Conservation (phyloP, 2,329 filamentous ascomycete genomes). For the Lojkania enalia region DNA sequence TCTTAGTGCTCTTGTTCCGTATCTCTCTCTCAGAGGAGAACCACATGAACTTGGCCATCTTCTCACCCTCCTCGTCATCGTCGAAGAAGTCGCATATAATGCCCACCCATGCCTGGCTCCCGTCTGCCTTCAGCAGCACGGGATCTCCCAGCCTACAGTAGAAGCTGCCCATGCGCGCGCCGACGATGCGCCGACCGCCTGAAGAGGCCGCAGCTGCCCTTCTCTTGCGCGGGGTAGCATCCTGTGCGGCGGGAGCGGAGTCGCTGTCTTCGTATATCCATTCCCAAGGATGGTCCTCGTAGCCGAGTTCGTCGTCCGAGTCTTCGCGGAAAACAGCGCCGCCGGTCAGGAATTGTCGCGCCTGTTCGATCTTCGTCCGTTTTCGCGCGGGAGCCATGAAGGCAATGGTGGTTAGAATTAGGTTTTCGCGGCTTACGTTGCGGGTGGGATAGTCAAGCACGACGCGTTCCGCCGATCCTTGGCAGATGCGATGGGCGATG, state of each 20-base stretch:
- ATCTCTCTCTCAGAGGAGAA: slow-evolving; percentile 92
- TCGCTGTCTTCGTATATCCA: slow-evolving; percentile 57
- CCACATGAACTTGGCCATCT: slow-evolving; percentile 91
- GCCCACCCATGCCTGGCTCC: slow-evolving; percentile 89
- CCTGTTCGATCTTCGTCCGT: slow-evolving; percentile 50
- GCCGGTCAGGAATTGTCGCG: slow-evolving; percentile 56
- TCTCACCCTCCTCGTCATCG: slow-evolving; percentile 63
- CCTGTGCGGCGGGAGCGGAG: slow-evolving; percentile 20
- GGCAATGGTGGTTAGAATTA: slow-evolving; percentile 21
- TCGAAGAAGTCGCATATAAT: slow-evolving; percentile 83
- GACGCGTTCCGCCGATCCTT: slow-evolving; percentile 37
- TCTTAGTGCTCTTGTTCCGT: slow-evolving; percentile 78
- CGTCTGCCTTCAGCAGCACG: slow-evolving; percentile 85
- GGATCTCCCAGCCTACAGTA: slow-evolving; percentile 80
- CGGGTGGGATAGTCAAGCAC: slow-evolving; percentile 19
- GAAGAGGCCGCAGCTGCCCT: slow-evolving; percentile 24
- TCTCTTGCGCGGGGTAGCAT: slow-evolving; percentile 39
- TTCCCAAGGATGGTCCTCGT: slow-evolving; percentile 56
- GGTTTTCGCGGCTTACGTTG: slow-evolving; percentile 32
- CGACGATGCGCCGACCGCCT: slow-evolving; percentile 63
- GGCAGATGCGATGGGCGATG: slow-evolving; percentile 28
- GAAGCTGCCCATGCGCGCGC: slow-evolving; percentile 80
- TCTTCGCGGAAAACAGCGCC: slow-evolving; percentile 73
- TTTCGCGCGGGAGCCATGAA: slow-evolving; percentile 47
- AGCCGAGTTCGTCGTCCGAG: slow-evolving; percentile 80